phyloP scores from a whole-genome alignment of 768 basidiomycete genomes.

The Clathrus columnatus region DNA sequence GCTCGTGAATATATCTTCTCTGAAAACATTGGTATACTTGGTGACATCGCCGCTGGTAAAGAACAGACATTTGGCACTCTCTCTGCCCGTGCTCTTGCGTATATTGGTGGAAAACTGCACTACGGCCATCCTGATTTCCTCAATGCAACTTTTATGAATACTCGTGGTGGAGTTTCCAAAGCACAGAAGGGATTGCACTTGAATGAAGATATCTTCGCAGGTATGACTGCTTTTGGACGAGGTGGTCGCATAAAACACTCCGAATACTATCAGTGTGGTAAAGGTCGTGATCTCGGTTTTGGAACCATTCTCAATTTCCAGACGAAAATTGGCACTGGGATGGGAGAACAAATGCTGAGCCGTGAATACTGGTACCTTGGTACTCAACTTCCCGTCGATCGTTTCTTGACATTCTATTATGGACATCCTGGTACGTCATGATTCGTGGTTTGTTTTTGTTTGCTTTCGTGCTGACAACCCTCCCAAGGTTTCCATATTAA shows the following conservation, averaged over 20 bases:
- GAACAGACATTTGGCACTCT: slow-evolving; percentile 99
- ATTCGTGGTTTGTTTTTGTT: neutral
- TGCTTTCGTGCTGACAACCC: neutral
- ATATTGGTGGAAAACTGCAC: slow-evolving; percentile 97
- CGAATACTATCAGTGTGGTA: slow-evolving; percentile 99
- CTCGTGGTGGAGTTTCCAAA: slow-evolving; percentile 97
- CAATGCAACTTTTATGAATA: slow-evolving; percentile 96
- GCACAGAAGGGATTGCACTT: slow-evolving; percentile 98
- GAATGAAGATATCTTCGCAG: slow-evolving; percentile 99
- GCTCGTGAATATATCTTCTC: slow-evolving; percentile 99
- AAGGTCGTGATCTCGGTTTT: slow-evolving; percentile 98
- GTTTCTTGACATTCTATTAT: slow-evolving; percentile 99
- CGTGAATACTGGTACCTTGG: slow-evolving; percentile 99
- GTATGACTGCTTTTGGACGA: slow-evolving; percentile 97
- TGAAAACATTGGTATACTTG: slow-evolving; percentile 97
- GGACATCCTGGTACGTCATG: slow-evolving; percentile 64
- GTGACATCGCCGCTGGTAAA: slow-evolving; percentile 98
- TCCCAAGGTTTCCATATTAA: slow-evolving; percentile 84
- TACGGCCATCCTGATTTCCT: slow-evolving; percentile 99
- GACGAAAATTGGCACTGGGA: slow-evolving; percentile 99
- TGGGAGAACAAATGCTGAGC: slow-evolving; percentile 99
- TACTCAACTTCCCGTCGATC: slow-evolving; percentile 94
- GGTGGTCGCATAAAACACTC: slow-evolving; percentile 99
- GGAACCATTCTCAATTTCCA: slow-evolving; percentile 99
- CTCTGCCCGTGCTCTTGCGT: slow-evolving; percentile 88